Evolutionary conservation across 2,329 filamentous ascomycete genomes (phyloP), one percentile per base, ranked within the genome.

Genomic region (Davidsoniella eucalypti): DNA sequence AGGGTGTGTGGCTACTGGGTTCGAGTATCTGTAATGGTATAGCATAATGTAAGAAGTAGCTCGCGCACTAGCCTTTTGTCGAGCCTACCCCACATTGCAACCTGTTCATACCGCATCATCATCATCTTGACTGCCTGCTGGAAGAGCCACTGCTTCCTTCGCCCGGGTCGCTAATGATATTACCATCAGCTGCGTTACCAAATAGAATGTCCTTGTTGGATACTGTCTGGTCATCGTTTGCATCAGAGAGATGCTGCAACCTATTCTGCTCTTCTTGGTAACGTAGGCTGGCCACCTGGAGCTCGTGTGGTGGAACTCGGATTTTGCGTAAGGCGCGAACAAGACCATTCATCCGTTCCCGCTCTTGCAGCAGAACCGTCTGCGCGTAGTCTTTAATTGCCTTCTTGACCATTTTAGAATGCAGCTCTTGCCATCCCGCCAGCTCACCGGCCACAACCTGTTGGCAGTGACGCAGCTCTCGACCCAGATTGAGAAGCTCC

Each of bases 351-450:
- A 94, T 67, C 56, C 84, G 75, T 60, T 84, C 83, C 56, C 75
- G 76, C 66, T 98, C 92, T 49, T 76, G 73, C 3, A 94, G 76
- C 23, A 96, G 70, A 74, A 88, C 87, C 29, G 78, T 77, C 59
- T 72, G 75, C 16, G 84, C 90, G 57, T 94, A 76, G 44, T 87
- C 79, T 56, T 73, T 77, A 54, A 95, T 75, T 25, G 86, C 84
- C 52, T 75, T 75, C 54, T 80, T 70, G 1, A 84, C 87, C 66
- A 85, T 78, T 58, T 76, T 78, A 56, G 87, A 85, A 59, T 94
- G 80, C 67, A 87, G 77, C 39, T 93, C 87, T 60, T 94, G 88
- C 87, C 92, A 98, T 14, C 85, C 87, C 0, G 92, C 92, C 51
- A 98, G 65, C 66, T 98, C 92, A 1, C 79, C 75, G 5, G 93